Conservation (phyloP, 2,329 filamentous ascomycete genomes). For the Curvularia eragrostidis region DNA sequence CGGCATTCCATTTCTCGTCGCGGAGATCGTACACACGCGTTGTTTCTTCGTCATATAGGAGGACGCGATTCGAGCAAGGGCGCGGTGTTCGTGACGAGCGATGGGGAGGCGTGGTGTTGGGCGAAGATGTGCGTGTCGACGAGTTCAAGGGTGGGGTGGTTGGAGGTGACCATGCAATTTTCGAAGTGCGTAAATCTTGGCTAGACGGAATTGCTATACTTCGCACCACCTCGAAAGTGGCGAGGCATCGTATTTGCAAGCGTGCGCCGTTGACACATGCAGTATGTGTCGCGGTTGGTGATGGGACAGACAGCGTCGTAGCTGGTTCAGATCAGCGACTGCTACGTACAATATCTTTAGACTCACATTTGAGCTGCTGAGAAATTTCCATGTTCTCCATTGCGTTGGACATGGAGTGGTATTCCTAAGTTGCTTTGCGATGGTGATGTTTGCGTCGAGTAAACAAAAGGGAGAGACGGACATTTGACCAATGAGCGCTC, state of each 20-base stretch:
- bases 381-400: conserved; percentile 43
- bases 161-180: conserved; percentile 49
- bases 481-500: conserved; percentile 29
- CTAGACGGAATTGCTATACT: conserved; percentile 45
- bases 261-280: conserved; percentile 49
- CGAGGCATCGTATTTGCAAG: conserved; percentile 50
- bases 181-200: conserved; percentile 37
- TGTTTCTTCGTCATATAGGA: conserved; percentile 50
- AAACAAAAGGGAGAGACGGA: conserved; percentile 34
- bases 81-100: conserved; percentile 18
- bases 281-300: conserved; percentile 49
- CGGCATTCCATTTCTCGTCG: conserved; percentile 52
- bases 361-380: conserved; percentile 42
- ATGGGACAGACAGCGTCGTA: conserved; percentile 45
- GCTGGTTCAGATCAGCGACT: conserved; percentile 30
- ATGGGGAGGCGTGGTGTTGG: conserved; percentile 31
- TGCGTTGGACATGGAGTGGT: conserved; percentile 1
- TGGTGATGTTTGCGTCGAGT: conserved; percentile 33
- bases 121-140: conserved; percentile 7
- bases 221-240: conserved; percentile 46
- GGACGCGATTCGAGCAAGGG: conserved; percentile 46
- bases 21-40: conserved; percentile 53
- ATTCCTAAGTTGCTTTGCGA: conserved; percentile 11
- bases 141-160: conserved; percentile 5
- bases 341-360: background rate